Conservation (phyloP, 805 yeast genomes). For the Komagataella phaffii region DNA sequence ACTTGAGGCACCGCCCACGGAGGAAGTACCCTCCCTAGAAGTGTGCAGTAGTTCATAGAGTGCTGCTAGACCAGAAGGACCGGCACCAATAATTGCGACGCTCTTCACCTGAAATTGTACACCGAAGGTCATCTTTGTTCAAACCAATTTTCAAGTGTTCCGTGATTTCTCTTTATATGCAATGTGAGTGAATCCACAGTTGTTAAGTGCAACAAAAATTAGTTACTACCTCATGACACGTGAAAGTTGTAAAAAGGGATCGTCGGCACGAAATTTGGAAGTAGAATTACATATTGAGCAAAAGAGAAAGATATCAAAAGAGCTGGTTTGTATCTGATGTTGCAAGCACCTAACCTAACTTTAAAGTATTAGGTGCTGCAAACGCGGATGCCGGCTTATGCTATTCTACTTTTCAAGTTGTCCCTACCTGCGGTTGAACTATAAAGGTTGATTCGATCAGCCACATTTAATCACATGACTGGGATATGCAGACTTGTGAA, state of each 20-base stretch:
- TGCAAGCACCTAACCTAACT: neutral
- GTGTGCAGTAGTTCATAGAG: conserved; percentile 18
- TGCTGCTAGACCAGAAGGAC: conserved; percentile 17
- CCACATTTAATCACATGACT: neutral
- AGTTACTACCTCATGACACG: neutral
- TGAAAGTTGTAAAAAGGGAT: neutral
- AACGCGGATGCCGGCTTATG: too few species aligned
- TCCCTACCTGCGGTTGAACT: too few species aligned
- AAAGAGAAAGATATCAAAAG: too few species aligned
- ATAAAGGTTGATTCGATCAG: neutral
- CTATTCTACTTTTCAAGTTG: too few species aligned
- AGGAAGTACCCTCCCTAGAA: conserved; percentile 12
- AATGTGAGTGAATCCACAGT: neutral
- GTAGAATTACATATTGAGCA: too few species aligned
- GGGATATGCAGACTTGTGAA: neutral
- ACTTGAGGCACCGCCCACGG: conserved; percentile 5
- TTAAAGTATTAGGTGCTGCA: too few species aligned
- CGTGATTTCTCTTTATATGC: too few species aligned
- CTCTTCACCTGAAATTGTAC: conserved; percentile 8
- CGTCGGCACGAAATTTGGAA: too few species aligned
- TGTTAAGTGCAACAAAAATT: neutral
- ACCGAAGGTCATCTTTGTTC: neutral
- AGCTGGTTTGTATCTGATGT: too few species aligned
- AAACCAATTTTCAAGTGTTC: neutral
- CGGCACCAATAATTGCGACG: conserved; percentile 20